These are phyloP conservation scores for Parastagonospora avenae DNA, from an alignment of 2,329 filamentous ascomycete genomes.

Conservation along the genomic window DNA sequence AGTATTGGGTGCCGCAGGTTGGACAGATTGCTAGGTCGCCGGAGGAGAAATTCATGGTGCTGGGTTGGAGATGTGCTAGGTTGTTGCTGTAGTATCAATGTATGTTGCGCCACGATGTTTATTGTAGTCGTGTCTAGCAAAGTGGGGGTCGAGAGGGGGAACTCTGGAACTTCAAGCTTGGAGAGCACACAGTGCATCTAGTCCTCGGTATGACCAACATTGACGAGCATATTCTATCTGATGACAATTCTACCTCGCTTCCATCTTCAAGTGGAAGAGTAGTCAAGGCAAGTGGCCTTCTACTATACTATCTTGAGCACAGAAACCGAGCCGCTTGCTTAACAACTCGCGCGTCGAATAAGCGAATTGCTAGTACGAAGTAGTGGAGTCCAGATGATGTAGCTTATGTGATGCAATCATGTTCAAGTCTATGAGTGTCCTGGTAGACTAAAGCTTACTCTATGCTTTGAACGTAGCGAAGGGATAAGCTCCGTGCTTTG, in stretches of 20 bases:
- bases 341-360: neutral
- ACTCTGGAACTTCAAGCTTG: neutral
- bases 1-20: conserved; percentile 74
- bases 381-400: neutral
- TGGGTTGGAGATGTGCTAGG: neutral
- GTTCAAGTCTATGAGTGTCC: neutral
- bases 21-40: conserved; percentile 64
- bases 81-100: neutral
- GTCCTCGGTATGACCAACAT: neutral
- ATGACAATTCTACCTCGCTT: no score
- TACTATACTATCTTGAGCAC: no score
- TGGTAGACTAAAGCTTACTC: neutral
- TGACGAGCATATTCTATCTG: no score
- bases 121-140: neutral
- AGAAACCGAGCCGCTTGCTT: neutral
- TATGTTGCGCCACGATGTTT: neutral
- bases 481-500: neutral
- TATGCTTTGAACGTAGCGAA: neutral
- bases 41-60: conserved; percentile 35
- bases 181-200: neutral
- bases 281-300: no score
- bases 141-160: neutral
- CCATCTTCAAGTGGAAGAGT: no score
- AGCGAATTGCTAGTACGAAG: neutral
- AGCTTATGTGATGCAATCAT: neutral